phyloP scores from a whole-genome alignment of 1,139 yeast species.

The Lodderomyces margitis region DNA sequence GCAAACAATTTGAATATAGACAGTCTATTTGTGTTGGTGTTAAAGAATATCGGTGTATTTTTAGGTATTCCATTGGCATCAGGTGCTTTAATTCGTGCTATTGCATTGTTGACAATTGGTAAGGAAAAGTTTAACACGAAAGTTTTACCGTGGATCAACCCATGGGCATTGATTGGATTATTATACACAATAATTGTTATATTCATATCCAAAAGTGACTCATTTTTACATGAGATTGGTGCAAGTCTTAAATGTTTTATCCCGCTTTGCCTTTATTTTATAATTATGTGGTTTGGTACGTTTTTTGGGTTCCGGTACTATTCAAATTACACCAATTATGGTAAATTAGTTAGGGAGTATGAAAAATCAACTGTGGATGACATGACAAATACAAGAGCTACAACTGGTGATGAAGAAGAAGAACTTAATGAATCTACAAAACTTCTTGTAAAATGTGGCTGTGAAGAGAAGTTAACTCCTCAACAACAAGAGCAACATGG shows the following conservation, averaged over 20 bases:
- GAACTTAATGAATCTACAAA: constrained; percentile 7
- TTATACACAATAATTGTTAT: constrained; percentile 53
- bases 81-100: constrained; percentile 43
- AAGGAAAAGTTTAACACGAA: constrained; percentile 26
- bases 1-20: constrained; percentile 28
- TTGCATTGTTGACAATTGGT: constrained; percentile 25
- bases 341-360: constrained; percentile 4
- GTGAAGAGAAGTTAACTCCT: constrained; percentile 24
- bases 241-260: constrained; percentile 51
- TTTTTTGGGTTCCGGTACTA: constrained; percentile 38
- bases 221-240: constrained; percentile 48
- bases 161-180: constrained; percentile 53
- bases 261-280: constrained; percentile 50
- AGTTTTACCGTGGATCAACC: constrained; percentile 41
- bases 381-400: constrained; percentile 5
- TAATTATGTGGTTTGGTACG: constrained; percentile 44
- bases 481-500: constrained; percentile 2
- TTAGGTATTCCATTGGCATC: constrained; percentile 54
- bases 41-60: constrained; percentile 51
- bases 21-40: constrained; percentile 29
- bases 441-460: constrained; percentile 31
- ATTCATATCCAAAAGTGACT: constrained; percentile 54
- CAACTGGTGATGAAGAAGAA: constrained; percentile 3
- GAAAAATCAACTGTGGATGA: background rate
- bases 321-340: constrained; percentile 11